phyloP scores from a whole-genome alignment of 176 grass and related monocot species.

The Paspalum vaginatum region DNA sequence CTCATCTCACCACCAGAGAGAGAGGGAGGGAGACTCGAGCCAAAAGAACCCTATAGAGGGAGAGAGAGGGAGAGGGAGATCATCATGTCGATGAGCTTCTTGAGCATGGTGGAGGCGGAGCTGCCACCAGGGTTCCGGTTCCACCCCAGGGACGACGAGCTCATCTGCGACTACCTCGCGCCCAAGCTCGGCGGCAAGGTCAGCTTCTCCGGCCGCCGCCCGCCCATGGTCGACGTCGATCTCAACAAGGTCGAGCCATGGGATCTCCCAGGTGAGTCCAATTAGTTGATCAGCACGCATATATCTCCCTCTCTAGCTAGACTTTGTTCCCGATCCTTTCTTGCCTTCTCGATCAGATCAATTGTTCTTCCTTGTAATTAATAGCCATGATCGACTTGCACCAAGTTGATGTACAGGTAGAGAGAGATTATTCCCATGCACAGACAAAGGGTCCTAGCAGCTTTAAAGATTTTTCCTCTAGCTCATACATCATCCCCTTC shows the following conservation, averaged over 20 bases:
- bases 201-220: slow-evolving; percentile 43
- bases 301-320: not conserved
- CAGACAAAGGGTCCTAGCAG: not conserved
- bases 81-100: slow-evolving; percentile 74
- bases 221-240: slow-evolving; percentile 76
- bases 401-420: not conserved
- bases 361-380: too few species aligned
- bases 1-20: not conserved
- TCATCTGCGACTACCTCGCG: slow-evolving; percentile 90
- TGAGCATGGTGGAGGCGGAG: slow-evolving; percentile 93
- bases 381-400: not conserved
- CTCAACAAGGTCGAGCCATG: slow-evolving; percentile 98
- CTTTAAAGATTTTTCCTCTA: not conserved
- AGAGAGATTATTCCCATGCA: not conserved
- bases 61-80: not conserved
- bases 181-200: slow-evolving; percentile 57
- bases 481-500: not conserved
- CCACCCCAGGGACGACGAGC: slow-evolving; percentile 91
- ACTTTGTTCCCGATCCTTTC: not conserved
- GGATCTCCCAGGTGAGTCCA: slow-evolving; percentile 83
- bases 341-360: not conserved
- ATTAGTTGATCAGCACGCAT: not conserved
- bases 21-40: not conserved
- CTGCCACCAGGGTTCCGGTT: slow-evolving; percentile 93
- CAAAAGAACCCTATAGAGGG: not conserved